Evolutionary conservation across 495 filamentous ascomycete genomes (phyloP).

Genomic region (Daldinia childiae): DNA sequence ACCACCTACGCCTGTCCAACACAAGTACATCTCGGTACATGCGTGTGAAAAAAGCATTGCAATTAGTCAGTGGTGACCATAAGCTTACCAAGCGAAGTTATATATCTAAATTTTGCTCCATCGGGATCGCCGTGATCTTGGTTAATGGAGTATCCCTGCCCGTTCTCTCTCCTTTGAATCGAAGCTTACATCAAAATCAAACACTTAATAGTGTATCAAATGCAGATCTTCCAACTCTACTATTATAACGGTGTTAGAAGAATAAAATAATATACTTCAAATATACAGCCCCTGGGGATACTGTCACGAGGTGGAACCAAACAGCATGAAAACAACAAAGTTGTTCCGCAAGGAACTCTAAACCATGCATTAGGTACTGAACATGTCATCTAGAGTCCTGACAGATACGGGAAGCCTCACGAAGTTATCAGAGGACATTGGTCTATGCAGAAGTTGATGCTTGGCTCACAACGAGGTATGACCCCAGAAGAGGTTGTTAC

Average conservation of each 20-base stretch:
- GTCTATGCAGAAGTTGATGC: constrained; percentile 7
- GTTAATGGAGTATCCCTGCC: not conserved
- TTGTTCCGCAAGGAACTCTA: too few relatives aligned
- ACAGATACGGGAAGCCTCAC: constrained; percentile 27
- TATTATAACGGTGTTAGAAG: not conserved
- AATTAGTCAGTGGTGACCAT: not conserved
- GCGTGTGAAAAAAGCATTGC: not conserved
- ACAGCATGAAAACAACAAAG: too few relatives aligned
- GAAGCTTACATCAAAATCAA: not conserved
- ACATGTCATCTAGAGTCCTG: too few relatives aligned
- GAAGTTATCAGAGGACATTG: constrained; percentile 9
- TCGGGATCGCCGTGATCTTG: not conserved
- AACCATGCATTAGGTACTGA: too few relatives aligned
- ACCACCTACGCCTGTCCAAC: too few relatives aligned
- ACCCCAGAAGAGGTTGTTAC: not conserved
- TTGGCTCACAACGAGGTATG: not conserved
- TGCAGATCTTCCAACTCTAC: not conserved
- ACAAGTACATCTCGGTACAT: too few relatives aligned
- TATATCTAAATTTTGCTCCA: not conserved
- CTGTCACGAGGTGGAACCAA: too few relatives aligned
- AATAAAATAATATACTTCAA: not conserved
- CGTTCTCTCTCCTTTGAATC: not conserved
- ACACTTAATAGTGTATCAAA: not conserved
- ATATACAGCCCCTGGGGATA: not conserved
- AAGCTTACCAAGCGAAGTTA: not conserved